Conservation (phyloP, 805 yeast genomes). For the Dipodascopsis uninucleata region DNA sequence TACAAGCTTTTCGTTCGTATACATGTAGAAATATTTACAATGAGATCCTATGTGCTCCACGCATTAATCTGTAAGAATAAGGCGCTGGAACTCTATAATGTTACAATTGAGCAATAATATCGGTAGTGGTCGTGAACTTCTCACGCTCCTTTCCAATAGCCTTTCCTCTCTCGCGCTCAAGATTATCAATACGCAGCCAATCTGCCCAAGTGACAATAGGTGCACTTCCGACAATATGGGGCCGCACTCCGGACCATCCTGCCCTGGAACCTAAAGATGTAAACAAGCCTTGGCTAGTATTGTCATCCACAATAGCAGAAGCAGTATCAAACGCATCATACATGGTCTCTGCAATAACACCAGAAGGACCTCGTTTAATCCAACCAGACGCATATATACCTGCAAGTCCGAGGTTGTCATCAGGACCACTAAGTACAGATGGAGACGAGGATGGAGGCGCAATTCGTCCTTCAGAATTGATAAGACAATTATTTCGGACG, state of each 20-base stretch:
- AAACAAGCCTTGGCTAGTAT: too few species aligned
- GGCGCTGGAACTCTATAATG: too few species aligned
- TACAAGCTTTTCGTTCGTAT: too few species aligned
- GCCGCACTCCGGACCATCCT: constrained; percentile 37
- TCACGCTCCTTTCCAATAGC: constrained; percentile 51
- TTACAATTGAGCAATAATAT: too few species aligned
- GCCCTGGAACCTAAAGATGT: too few species aligned
- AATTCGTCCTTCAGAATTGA: constrained; percentile 20
- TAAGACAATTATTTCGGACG: constrained; percentile 43
- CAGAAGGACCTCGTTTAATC: constrained; percentile 82
- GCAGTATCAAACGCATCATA: constrained; percentile 76
- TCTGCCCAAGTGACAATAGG: constrained; percentile 59
- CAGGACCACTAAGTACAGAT: too few species aligned
- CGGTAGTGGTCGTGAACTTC: constrained; percentile 53
- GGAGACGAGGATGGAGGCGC: too few species aligned
- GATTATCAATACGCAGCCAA: constrained; percentile 57
- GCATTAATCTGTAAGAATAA: too few species aligned
- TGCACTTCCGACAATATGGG: constrained; percentile 25
- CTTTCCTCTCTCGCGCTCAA: constrained; percentile 52
- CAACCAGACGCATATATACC: constrained; percentile 85
- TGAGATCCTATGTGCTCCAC: too few species aligned
- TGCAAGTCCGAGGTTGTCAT: constrained; percentile 26
- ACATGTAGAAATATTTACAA: too few species aligned
- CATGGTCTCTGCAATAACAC: constrained; percentile 90
- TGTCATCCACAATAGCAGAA: constrained; percentile 58